These are phyloP conservation scores for Leccinum ochraceum DNA, from an alignment of 768 basidiomycete species.

Conservation along the genomic window DNA sequence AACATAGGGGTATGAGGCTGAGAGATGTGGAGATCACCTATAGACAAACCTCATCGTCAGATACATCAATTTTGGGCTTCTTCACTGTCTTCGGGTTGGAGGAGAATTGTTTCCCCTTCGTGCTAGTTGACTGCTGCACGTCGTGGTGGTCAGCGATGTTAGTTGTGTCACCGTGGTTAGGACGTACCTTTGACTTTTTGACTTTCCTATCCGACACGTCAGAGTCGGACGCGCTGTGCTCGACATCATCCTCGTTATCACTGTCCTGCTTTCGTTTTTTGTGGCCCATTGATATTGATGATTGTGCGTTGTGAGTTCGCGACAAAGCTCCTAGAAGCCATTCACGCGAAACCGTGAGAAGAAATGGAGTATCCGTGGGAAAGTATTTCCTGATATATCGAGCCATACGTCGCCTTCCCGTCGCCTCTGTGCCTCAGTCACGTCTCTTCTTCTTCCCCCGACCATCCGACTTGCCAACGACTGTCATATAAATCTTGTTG, in stretches of 20 bases:
- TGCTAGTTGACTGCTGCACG: slow-evolving; percentile 2
- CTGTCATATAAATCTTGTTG: slow-evolving; percentile 9
- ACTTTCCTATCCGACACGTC: slow-evolving; percentile 12
- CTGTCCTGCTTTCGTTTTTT: slow-evolving; percentile 22
- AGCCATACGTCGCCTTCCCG: slow-evolving; percentile 22
- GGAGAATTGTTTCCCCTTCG: slow-evolving; percentile 14
- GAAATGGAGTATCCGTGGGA: slow-evolving; percentile 16
- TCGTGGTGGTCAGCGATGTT: background rate
- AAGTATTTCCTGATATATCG: slow-evolving; percentile 35
- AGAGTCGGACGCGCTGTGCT: slow-evolving; percentile 17
- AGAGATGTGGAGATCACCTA: background rate
- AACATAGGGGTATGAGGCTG: slow-evolving; percentile 19
- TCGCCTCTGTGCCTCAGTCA: slow-evolving; percentile 2
- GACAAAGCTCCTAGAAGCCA: background rate
- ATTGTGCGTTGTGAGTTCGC: background rate
- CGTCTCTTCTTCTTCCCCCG: slow-evolving; percentile 12
- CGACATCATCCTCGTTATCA: slow-evolving; percentile 18
- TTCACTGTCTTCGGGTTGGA: slow-evolving; percentile 32
- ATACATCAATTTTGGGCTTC: slow-evolving; percentile 34
- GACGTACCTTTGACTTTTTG: slow-evolving; percentile 17
- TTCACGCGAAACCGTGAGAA: slow-evolving; percentile 9
- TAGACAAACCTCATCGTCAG: slow-evolving; percentile 12
- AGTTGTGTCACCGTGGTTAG: background rate
- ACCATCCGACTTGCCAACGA: slow-evolving; percentile 8
- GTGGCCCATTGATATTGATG: slow-evolving; percentile 14